Base-by-base conservation (phyloP, 1,139 yeast species). In the Ogataea hybrid region DNA sequence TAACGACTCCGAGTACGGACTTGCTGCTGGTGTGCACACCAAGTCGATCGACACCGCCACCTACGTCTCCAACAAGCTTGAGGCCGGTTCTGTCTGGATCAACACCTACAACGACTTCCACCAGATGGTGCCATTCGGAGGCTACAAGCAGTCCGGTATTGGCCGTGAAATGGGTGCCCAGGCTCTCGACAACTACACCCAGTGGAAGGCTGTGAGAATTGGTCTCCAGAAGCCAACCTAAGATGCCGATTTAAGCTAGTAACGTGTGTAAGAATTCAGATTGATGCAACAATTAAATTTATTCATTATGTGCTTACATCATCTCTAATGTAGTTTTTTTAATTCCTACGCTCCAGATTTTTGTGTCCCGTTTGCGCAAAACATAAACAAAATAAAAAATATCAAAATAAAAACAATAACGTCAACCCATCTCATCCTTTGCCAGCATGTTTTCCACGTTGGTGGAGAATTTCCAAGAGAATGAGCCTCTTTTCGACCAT, bases 121-220 rank as follows among this genome's bases (percentile, higher is more conserved):
- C 68, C 78, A 77, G 56, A 74, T 77, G 67, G 83, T 85, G 62
- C 84, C 84, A 49, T 79, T 79, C 52, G 96, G 96, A 62, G 96
- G 96, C 54, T 86, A 70, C 77, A 82, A 83, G 63, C 79, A 82
- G 68, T 84, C 94, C 47, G 96, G 96, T 69, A 79, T 84, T 63
- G 96, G 96, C 62, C 84, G 95, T 71, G 96, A 87, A 74, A 80
- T 87, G 82, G 96, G 96, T 65, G 72, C 71, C 51, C 89, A 84
- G 64, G 94, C 89, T 41, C 75, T 87, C 57, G 86, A 82, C 55
- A 84, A 82, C 77, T 87, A 87, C 75, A 77, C 85, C 50, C 92
- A 86, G 70, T 70, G 71, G 58, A 86, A 86, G 77, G 85, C 94
- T 48, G 90, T 84, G 53, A 78, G 86, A 77, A 62, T 68, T 42